Evolutionary conservation across 805 yeast species (phyloP), one percentile per base, ranked within the genome.

Genomic region (Candida montana): DNA sequence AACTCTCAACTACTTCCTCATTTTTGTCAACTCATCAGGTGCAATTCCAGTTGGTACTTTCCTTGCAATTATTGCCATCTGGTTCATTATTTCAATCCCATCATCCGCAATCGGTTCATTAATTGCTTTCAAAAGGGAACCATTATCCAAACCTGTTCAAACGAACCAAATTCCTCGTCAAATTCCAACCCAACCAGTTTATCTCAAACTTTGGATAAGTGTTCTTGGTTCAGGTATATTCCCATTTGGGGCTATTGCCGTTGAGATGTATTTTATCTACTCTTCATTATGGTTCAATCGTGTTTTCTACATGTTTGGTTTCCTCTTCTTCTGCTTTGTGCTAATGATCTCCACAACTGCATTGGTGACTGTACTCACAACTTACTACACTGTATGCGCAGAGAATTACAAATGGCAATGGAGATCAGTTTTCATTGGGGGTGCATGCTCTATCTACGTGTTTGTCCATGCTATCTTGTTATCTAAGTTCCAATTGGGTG

Each of bases 321-420:
- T 91, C 73, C 69, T 91, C 52, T 86, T 90, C 63, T 80, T 90
- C 67, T 89, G 96, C 54, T 81, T 86, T 59, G 49, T 82, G n/a
- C 71, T 90, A 58, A 83, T 88, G 87, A 68, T 86, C 11, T 54
- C 83, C 53, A 89, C 96, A 5, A 83, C 95, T 12, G 72, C 83
- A 12, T 71, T 90, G 45, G 88, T 89, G 24, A 82, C 96, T 0
- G 69, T 89, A 18, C 69, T 91, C 55, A 74, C 88, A 62, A 77
- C 83, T 21, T 93, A 93, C 63, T 83, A 86, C 68, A 75, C 88
- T 4, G 72, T 93, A 50, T 87, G 95, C 59, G 69, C 87, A 38
- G 99, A 93, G 61, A 87, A 93, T 63, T 90, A 95, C 71, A 79
- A 81, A 62, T 93, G 99, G 99, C 97, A 91, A 59, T 93, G 99